Evolutionary conservation across 106 monocot species (phyloP).

Genomic region (Dendrobium huoshanense): DNA sequence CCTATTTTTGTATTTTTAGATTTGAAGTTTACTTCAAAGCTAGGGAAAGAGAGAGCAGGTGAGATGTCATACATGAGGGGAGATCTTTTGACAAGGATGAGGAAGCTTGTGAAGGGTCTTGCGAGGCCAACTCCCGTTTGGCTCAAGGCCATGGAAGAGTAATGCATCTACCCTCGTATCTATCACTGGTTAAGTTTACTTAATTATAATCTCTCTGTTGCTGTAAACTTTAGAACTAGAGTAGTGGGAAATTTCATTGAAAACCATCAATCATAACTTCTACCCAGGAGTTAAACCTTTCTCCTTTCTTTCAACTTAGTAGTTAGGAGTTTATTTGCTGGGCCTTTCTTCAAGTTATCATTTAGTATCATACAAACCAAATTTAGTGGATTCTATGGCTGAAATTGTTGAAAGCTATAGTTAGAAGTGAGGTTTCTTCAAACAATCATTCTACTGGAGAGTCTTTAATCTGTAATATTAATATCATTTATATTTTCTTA

Average conservation of each 20-base stretch:
- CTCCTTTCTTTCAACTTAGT: no score
- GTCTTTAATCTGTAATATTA: background rate
- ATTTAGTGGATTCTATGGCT: background rate
- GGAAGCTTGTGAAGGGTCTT: slow-evolving; percentile 84
- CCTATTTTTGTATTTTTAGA: background rate
- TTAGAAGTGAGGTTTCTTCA: background rate
- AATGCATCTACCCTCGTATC: background rate
- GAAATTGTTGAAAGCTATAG: background rate
- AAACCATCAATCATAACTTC: no score
- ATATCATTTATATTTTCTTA: background rate
- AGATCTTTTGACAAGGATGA: slow-evolving; percentile 67
- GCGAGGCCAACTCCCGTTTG: slow-evolving; percentile 56
- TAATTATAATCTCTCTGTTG: background rate
- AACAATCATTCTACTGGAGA: background rate
- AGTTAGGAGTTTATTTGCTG: no score
- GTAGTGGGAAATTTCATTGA: no score
- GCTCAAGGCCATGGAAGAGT: slow-evolving; percentile 94
- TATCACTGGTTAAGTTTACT: background rate
- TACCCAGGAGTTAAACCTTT: no score
- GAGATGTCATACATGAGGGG: slow-evolving; percentile 85
- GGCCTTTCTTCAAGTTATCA: no score
- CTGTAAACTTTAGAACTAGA: background rate
- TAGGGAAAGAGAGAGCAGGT: background rate
- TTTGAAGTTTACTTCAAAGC: background rate
- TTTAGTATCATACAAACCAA: no score